Evolutionary conservation across 2,329 filamentous ascomycete genomes (phyloP).

Genomic region (Colletotrichum camelliae): DNA sequence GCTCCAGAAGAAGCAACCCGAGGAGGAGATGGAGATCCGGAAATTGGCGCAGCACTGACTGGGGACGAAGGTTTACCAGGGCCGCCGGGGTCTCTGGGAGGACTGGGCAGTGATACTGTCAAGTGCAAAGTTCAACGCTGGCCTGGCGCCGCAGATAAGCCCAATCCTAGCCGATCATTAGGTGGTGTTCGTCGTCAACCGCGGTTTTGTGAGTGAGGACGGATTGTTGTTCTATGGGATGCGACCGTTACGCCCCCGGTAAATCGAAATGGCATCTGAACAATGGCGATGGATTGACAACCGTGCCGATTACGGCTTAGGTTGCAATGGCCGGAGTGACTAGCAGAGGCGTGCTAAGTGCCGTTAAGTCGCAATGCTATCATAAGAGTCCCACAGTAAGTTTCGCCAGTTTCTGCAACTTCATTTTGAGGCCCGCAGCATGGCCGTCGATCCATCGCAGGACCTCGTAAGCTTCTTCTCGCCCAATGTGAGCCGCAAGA

Average conservation of each 20-base stretch:
- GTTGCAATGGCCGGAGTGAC: not conserved
- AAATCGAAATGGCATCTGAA: slow-evolving; percentile 2
- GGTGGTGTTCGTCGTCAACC: not conserved
- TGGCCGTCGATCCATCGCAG: not conserved
- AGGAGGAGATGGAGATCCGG: slow-evolving; percentile 2
- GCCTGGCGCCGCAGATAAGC: not conserved
- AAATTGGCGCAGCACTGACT: slow-evolving; percentile 7
- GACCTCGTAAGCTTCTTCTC: not conserved
- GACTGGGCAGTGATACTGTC: not conserved
- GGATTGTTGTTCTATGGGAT: not conserved
- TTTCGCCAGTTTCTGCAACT: not conserved
- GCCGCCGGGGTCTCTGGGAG: not conserved
- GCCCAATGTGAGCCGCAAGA: not conserved
- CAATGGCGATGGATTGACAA: not conserved
- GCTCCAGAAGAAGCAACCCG: not conserved
- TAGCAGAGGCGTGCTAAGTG: not conserved
- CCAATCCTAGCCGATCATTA: not conserved
- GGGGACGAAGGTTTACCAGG: slow-evolving; percentile 18
- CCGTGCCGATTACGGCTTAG: not conserved
- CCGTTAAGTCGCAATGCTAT: not conserved
- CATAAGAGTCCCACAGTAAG: not conserved
- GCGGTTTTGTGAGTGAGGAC: not conserved
- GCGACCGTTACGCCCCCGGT: not conserved
- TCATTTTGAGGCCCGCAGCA: not conserved
- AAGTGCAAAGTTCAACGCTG: not conserved